phyloP scores from a whole-genome alignment of 2,329 filamentous ascomycete genomes.

The Verticillium isaacii region DNA sequence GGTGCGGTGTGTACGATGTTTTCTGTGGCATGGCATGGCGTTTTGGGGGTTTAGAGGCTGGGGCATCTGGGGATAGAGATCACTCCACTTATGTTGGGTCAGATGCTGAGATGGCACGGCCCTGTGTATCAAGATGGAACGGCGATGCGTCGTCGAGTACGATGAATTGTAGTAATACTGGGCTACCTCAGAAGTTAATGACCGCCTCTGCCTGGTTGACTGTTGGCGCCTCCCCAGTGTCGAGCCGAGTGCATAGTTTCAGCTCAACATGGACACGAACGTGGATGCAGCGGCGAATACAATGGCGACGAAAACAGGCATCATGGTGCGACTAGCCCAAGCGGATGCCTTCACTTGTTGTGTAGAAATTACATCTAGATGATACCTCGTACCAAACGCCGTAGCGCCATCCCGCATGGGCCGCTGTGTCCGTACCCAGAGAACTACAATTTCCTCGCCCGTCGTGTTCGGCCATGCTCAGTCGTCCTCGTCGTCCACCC shows the following conservation, averaged over 20 bases:
- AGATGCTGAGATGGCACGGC: not conserved
- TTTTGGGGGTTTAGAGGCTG: conserved; percentile 21
- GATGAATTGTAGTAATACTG: not conserved
- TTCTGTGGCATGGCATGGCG: conserved; percentile 16
- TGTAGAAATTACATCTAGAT: not conserved
- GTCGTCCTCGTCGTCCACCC: conserved; percentile 68
- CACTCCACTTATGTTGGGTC: conserved; percentile 1
- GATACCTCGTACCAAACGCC: not conserved
- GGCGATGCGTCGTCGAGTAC: conserved; percentile 22
- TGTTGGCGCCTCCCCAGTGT: not conserved
- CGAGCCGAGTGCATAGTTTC: not conserved
- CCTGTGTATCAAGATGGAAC: conserved; percentile 18
- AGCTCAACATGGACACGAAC: not conserved
- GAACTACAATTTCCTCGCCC: not conserved
- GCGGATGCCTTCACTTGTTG: not conserved
- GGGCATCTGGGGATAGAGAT: conserved; percentile 11
- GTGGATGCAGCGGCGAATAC: no score
- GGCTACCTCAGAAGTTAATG: not conserved
- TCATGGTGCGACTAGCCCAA: not conserved
- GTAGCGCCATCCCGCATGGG: not conserved
- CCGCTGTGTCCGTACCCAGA: conserved; percentile 3
- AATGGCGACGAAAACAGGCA: not conserved
- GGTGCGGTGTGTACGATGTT: conserved; percentile 10
- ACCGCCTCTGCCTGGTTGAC: not conserved
- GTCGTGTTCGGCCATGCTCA: conserved; percentile 12